Base-by-base conservation (phyloP, 2,329 filamentous ascomycete species). In the Fusarium sambucinum region DNA sequence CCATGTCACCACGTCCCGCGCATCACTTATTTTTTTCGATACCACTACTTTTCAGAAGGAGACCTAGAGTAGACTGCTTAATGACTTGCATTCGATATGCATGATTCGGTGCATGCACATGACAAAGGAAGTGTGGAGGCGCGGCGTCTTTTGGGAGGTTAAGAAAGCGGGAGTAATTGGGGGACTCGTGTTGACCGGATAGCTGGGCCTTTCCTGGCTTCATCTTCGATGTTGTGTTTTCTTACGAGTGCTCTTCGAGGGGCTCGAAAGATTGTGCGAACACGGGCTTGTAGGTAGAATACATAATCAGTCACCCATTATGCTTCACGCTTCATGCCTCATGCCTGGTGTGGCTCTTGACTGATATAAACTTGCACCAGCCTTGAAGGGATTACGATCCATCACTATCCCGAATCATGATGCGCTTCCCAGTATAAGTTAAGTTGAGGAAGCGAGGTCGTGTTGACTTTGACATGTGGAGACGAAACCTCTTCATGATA, bases 11-110 rank as follows among this genome's bases (percentile, higher is more conserved):
- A 59, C 63, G 44, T 61, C 68, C 59, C 53, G 57, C 71, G 56
- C 69, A 63, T 68, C 48, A 65, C 48, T 70, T 72, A 5, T 70
- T 71, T 73, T 75, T 76, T 79, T 78, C 76, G 76, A 80, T 80
- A 80, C 78, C 78, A 80, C 67, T 63, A 73, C 63, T 69, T 74
- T 74, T 66, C 71, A 68, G 63, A 65, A 70, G 71, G 69, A 68
- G 71, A 58, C 54, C 44, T 78, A 77, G 76, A 80, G 72, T 79
- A 78, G 75, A 79, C 66, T 73, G 72, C 70, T 69, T 76, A 74
- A 75, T 76, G 72, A 70, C 61, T 73, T 71, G 60, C 55, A 64
- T 51, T 57, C 46, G 61, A 66, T 56, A 38, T 68, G 63, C 59
- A 72, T 67, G 64, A 63, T 41, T 61, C 42, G 33, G 23, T 54